A percentile compares a stretch with the other conserved stretches of the same genome.
These are phyloP conservation scores for Helianthus tuberosus DNA, from an alignment of 129 eudicot genomes.

Conservation along the genomic window DNA sequence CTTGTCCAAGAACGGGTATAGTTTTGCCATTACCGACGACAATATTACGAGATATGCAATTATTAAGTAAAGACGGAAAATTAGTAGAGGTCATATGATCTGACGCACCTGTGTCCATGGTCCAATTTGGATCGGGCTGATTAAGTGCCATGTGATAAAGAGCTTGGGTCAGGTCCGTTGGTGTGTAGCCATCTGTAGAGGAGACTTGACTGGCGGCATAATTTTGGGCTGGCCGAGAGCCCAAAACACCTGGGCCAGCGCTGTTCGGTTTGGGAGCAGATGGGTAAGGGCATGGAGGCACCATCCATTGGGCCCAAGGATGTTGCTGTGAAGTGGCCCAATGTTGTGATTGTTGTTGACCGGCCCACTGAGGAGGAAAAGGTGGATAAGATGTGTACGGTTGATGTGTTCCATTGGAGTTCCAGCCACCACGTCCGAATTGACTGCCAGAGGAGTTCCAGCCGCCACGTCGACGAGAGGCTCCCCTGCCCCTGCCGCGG, in stretches of 20 bases:
- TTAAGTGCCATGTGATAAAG: background rate
- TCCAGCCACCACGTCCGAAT: too few relatives aligned
- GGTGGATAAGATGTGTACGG: too few relatives aligned
- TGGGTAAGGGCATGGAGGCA: background rate
- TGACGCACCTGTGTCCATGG: background rate
- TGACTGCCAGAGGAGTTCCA: too few relatives aligned
- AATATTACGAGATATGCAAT: background rate
- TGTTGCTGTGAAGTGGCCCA: background rate
- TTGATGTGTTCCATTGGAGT: too few relatives aligned
- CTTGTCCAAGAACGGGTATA: background rate
- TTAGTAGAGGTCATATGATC: background rate
- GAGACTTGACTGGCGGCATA: background rate
- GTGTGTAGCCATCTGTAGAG: too few relatives aligned
- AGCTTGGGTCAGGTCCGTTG: too few relatives aligned
- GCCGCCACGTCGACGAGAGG: too few relatives aligned
- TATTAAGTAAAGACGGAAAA: background rate
- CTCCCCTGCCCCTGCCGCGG: too few relatives aligned
- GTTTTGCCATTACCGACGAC: background rate
- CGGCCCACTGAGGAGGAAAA: too few relatives aligned
- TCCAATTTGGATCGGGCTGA: background rate
- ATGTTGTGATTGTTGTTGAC: too few relatives aligned
- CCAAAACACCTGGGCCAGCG: background rate
- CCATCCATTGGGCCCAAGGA: background rate
- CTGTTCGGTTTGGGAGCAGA: background rate
- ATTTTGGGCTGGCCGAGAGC: background rate